Evolutionary conservation across 345 rosid genomes (phyloP), one percentile per base, ranked within the genome.

Genomic region (Luvunga scandens): DNA sequence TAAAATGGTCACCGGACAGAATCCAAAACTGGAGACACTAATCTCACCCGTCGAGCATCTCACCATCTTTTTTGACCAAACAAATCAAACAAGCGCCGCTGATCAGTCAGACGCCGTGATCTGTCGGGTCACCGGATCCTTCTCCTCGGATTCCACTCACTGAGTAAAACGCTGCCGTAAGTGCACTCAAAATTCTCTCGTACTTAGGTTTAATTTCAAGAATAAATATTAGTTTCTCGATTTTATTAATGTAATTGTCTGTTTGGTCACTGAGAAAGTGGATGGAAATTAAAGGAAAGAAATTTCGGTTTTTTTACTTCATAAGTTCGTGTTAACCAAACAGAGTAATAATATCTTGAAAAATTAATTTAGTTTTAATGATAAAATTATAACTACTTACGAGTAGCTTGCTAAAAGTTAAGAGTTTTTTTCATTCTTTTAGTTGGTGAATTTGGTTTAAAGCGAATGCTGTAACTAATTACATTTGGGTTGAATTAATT

Each of bases 51-150:
- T 34, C 50, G 66, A 57, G 76, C 22, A 53, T 34, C 53, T 21
- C 76, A 56, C 16, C 0, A 30, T n/a, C 27, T 34, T 31, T 12
- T 57, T 10, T 12, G 39, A 6, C 22, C 4, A 61, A 31, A 21
- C 27, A 10, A 53, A 53, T 62, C 45, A 33, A 56, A 56, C 63
- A 21, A 56, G 9, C 42, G 30, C 75, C 76, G 66, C 31, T 59
- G 16, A 14, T 34, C 53, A n/a, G 30, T 57, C 31, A 56, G 50
- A 31, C 45, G n/a, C 65, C 75, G 65, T 56, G 48, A 30, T 72
- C 31, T 56, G 30, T 72, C 76, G 53, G 65, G 66, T 57, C 66
- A 12, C 50, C 76, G 76, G 75, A 36, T 57, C 75, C 75, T 56
- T n/a, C 48, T 31, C 6, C 45, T 7, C 65, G 65, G 75, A 72